A percentile compares a stretch with the other conserved stretches of the same genome.
Conservation (phyloP, 2,329 filamentous ascomycete species). For the Verticillium isaacii region DNA sequence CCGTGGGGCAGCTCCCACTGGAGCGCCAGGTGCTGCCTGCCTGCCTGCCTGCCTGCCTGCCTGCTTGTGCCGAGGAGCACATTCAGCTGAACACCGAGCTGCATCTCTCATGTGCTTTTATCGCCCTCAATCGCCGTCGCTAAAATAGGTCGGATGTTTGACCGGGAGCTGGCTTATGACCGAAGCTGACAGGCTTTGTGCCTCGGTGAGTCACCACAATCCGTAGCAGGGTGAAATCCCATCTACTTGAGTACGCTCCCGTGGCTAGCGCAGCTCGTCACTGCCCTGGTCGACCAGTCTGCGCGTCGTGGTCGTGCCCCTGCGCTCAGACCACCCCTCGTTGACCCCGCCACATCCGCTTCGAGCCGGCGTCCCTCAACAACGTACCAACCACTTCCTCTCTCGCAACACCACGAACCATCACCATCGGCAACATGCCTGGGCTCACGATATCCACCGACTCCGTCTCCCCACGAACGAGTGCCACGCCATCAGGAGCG, state of each 20-base stretch:
- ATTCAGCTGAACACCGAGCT: no score
- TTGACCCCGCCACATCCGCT: neutral
- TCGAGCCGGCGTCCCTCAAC: neutral
- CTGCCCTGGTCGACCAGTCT: neutral
- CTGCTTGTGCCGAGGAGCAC: neutral
- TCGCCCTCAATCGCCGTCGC: no score
- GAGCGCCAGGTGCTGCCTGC: neutral
- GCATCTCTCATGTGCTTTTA: no score
- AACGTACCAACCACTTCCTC: neutral
- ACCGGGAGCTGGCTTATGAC: no score
- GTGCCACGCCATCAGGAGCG: slow-evolving; percentile 13
- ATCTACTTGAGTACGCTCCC: neutral
- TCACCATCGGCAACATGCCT: slow-evolving; percentile 18
- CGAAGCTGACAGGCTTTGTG: no score
- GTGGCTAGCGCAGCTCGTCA: neutral
- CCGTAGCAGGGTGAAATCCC: neutral
- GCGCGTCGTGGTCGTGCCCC: neutral
- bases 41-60: neutral
- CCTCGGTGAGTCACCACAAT: no score
- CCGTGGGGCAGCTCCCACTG: neutral
- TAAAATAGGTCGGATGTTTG: no score
- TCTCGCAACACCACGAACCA: neutral
- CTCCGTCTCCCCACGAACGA: slow-evolving; percentile 12
- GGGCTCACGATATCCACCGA: slow-evolving; percentile 22
- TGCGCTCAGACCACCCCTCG: neutral